phyloP scores from a whole-genome alignment of 495 filamentous ascomycete species.

The Trichoderma reesei region DNA sequence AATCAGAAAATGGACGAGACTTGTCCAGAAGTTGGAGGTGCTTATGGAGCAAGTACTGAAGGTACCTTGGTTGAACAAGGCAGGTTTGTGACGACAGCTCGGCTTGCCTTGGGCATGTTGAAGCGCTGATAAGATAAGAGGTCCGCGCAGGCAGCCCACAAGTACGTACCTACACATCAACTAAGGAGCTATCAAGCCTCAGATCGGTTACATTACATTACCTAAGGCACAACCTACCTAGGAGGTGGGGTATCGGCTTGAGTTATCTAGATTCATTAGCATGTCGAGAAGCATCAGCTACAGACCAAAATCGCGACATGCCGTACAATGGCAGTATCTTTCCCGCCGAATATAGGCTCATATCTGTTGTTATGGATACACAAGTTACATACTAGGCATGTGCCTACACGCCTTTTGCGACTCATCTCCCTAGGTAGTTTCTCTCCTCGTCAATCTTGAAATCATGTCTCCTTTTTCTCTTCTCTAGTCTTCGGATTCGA shows the following conservation, averaged over 20 bases:
- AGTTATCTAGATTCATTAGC: background rate
- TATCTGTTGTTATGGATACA: no score
- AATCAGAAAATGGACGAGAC: background rate
- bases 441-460: background rate
- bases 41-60: background rate
- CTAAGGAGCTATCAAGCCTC: no score
- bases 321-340: background rate
- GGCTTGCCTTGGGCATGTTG: background rate
- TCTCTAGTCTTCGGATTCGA: background rate
- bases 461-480: no score
- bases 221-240: no score
- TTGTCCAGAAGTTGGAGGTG: background rate
- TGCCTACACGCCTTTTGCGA: background rate
- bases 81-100: background rate
- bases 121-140: slow-evolving; percentile 6
- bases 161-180: no score
- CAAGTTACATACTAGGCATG: background rate
- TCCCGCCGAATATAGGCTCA: no score
- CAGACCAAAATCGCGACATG: background rate
- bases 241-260: background rate
- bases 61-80: background rate
- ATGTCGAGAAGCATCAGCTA: background rate
- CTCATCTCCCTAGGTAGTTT: background rate
- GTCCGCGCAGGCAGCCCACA: background rate
- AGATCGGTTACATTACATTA: no score